Evolutionary conservation across 306 rosid genomes (phyloP).

Genomic region (Castanopsis chinensis): DNA sequence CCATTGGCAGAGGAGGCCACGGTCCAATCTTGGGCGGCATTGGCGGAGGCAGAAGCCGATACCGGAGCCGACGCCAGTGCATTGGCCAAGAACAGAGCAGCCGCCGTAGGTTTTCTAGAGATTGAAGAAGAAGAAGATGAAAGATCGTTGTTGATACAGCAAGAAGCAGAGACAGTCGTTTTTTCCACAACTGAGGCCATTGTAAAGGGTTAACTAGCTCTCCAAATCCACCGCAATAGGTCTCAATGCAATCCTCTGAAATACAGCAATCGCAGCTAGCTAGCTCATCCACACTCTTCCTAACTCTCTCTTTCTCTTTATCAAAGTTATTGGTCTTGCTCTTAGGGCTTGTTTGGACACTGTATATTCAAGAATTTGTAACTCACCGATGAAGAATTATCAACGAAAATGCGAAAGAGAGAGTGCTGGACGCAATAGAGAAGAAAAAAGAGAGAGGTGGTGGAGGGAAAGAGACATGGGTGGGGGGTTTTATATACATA

Average conservation of each 20-base stretch:
- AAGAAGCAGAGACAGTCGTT: slow-evolving; percentile 47
- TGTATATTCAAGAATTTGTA: too few species aligned
- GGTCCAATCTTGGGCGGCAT: too few species aligned
- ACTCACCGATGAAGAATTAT: slow-evolving; percentile 17
- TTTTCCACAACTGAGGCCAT: slow-evolving; percentile 95
- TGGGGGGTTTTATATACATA: too few species aligned
- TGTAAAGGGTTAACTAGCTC: slow-evolving; percentile 70
- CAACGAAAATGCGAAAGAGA: slow-evolving; percentile 11
- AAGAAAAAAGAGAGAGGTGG: too few species aligned
- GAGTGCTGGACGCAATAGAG: too few species aligned
- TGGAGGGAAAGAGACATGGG: too few species aligned
- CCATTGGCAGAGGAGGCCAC: slow-evolving; percentile 5
- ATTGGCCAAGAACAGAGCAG: not conserved
- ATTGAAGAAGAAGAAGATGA: slow-evolving; percentile 12
- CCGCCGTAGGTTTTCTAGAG: slow-evolving; percentile 26
- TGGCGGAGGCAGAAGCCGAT: too few species aligned
- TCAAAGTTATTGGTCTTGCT: not conserved
- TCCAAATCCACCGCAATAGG: slow-evolving; percentile 53
- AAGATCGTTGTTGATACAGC: slow-evolving; percentile 19
- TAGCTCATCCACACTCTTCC: not conserved
- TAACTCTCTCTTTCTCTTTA: not conserved
- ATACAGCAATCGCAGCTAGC: slow-evolving; percentile 45
- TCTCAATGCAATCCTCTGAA: slow-evolving; percentile 62
- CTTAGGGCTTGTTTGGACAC: too few species aligned
- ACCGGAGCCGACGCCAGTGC: slow-evolving; percentile 14